These are phyloP conservation scores for Mycena sp. DNA, from an alignment of 1,284 basidiomycete species.

Conservation along the genomic window DNA sequence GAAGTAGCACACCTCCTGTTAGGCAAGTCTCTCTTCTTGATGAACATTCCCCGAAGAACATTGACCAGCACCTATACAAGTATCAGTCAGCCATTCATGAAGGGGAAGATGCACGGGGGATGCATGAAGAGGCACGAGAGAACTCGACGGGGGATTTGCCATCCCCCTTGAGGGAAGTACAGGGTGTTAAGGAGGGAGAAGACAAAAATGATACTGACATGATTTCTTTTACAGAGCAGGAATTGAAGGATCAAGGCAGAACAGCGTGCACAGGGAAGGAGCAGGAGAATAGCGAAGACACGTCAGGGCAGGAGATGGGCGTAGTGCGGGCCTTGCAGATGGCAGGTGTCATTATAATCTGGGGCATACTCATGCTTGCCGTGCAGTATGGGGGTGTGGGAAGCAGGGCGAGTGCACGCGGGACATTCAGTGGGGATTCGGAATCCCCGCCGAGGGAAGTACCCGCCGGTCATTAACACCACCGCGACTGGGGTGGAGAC, in stretches of 20 bases:
- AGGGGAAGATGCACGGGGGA: too few relatives aligned
- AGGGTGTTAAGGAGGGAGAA: background rate
- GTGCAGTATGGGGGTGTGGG: slow-evolving; percentile 7
- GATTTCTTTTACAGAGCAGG: slow-evolving; percentile 2
- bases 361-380: slow-evolving; percentile 10
- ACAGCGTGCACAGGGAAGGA: background rate
- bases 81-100: background rate
- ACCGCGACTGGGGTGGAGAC: too few relatives aligned
- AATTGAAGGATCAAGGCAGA: background rate
- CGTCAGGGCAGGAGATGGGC: background rate
- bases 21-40: slow-evolving; percentile 18
- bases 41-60: background rate
- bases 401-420: background rate
- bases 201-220: background rate
- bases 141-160: too few relatives aligned
- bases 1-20: slow-evolving; percentile 26
- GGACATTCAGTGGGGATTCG: too few relatives aligned
- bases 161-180: too few relatives aligned
- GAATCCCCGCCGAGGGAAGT: too few relatives aligned
- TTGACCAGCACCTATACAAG: background rate
- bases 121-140: too few relatives aligned
- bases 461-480: too few relatives aligned
- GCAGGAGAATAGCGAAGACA: background rate
- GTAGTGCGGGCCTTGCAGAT: background rate
- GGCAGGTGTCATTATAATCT: background rate